Conservation (phyloP, 352 stramenopile species). For the Pythium scleroteichum region DNA sequence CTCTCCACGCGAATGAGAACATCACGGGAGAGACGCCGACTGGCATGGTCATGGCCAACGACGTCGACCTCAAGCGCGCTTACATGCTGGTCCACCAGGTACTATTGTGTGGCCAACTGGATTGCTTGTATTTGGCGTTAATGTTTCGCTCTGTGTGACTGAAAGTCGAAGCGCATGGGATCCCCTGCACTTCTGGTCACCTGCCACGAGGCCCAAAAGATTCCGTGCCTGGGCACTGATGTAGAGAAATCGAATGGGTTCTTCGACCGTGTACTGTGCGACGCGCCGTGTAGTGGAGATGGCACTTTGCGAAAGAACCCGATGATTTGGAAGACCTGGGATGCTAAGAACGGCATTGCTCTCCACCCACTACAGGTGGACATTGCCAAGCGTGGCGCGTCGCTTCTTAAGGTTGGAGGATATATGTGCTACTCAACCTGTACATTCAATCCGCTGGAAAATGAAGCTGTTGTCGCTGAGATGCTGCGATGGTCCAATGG, state of each 20-base stretch:
- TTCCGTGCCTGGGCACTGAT: constrained; percentile 88
- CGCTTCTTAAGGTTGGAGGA: constrained; percentile 92
- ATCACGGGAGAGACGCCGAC: constrained; percentile 77
- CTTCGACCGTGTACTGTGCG: constrained; percentile 98
- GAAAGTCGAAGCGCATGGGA: constrained; percentile 92
- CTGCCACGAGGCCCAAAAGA: constrained; percentile 95
- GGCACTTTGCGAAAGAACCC: constrained; percentile 99
- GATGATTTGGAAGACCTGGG: constrained; percentile 95
- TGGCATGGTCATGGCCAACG: constrained; percentile 96
- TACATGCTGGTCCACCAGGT: constrained; percentile 99
- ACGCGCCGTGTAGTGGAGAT: constrained; percentile 98
- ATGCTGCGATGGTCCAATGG: constrained; percentile 92
- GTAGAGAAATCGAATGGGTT: constrained; percentile 64
- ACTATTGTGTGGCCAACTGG: not conserved
- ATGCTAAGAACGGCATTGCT: constrained; percentile 84
- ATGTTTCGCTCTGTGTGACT: not conserved
- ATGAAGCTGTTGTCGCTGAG: constrained; percentile 98
- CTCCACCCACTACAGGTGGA: constrained; percentile 95
- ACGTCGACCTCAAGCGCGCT: constrained; percentile 95
- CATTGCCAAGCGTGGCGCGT: constrained; percentile 93
- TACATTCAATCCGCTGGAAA: constrained; percentile 98
- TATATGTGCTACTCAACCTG: constrained; percentile 97
- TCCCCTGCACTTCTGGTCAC: constrained; percentile 95
- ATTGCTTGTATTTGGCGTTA: constrained; percentile 20
- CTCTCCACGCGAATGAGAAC: constrained; percentile 82